Base-by-base conservation (phyloP, 768 basidiomycete genomes). In the Pulveroboletus sp. region DNA sequence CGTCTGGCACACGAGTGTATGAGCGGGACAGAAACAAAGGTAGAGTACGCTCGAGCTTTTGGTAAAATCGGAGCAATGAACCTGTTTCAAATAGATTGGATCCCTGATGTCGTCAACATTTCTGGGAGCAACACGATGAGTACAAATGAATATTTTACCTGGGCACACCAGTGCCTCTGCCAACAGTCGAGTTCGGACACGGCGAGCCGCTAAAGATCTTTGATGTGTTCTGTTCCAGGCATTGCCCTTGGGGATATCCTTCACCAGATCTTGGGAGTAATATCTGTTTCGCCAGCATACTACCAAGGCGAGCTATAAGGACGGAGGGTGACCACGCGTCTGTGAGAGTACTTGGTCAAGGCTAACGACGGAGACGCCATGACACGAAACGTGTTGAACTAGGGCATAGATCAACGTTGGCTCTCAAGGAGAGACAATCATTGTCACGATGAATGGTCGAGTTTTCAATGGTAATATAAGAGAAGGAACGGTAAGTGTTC, bases 191-290 rank as follows among this genome's bases (percentile, higher is more conserved):
- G 50, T 69, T 58, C 2, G 74, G 64, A 46, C 67, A 60, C 6
- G 75, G 71, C 26, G 68, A 70, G 0, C 75, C 77, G 5, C 73
- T 74, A 51, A 76, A 79, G 5, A 73, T 21, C 73, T 60, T 79
- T 79, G 67, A 78, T 77, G n/a, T 0, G 75, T 76, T 2, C 76
- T 77, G 50, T 78, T 76, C 55, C 75, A 63, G 3, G 74, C 72
- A 39, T 77, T 73, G 24, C 67, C 54, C 72, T 77, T 76, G 21
- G 67, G 65, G 32, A 78, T 62, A 49, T 77, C 73, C 26, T 63
- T 60, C 32, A 70, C 73, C 59, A 66, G 43, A 78, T 64, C 58
- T 78, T 73, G 24, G 69, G 69, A 27, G 76, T 74, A 42, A 77
- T 74, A 39, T 77, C 75, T 21, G 62, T 68, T 51, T 66, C 64